A percentile compares a stretch with the other conserved stretches of the same genome.
Evolutionary conservation across 1,139 yeast species (phyloP).

Genomic region (Magnusiomyces ingens): DNA sequence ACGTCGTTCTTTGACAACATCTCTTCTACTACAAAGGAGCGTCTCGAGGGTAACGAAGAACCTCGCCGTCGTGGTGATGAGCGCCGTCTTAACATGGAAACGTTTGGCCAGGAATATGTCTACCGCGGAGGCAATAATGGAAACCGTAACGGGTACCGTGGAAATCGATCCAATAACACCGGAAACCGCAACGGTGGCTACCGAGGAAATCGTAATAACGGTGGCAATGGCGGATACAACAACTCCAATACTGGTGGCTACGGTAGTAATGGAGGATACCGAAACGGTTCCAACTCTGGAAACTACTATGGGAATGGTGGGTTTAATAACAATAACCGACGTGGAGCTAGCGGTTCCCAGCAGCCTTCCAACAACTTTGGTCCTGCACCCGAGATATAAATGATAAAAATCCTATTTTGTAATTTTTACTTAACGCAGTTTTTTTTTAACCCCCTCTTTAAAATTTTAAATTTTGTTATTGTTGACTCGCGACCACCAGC

Average conservation of each 20-base stretch:
- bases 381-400: background rate
- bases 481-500: constrained; percentile 18
- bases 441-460: background rate
- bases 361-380: too few relatives aligned
- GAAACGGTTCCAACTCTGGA: constrained; percentile 1
- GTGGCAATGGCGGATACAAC: constrained; percentile 5
- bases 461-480: constrained; percentile 12
- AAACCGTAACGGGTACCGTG: constrained; percentile 34
- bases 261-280: constrained; percentile 5
- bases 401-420: background rate
- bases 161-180: constrained; percentile 31
- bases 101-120: constrained; percentile 50
- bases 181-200: constrained; percentile 22
- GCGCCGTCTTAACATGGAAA: constrained; percentile 53
- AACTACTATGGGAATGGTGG: background rate
- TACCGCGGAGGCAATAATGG: constrained; percentile 25
- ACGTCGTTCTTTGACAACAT: constrained; percentile 78
- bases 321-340: too few relatives aligned
- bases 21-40: constrained; percentile 46
- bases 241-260: background rate
- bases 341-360: too few relatives aligned
- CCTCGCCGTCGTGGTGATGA: constrained; percentile 58
- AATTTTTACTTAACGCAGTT: background rate
- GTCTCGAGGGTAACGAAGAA: constrained; percentile 30
- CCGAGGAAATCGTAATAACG: constrained; percentile 3